Conservation (phyloP, 176 grass and related monocot species). For the Olyra latifolia region DNA sequence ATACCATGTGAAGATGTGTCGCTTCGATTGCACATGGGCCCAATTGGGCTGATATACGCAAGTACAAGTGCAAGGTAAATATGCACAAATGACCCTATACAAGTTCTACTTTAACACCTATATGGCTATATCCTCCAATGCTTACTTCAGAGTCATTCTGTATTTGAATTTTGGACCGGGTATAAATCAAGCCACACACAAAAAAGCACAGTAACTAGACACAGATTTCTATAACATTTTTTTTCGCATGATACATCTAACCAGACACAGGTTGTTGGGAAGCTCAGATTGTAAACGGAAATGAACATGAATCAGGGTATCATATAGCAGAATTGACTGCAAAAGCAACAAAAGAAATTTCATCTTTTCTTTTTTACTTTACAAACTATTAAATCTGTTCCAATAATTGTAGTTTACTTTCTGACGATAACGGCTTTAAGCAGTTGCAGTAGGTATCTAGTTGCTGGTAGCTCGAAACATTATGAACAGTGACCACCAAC, state of each 20-base stretch:
- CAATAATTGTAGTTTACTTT: conserved; percentile 10
- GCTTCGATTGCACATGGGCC: too few relatives aligned
- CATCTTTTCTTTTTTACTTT: background rate
- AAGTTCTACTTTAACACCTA: too few relatives aligned
- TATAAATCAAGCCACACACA: background rate
- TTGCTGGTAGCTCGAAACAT: conserved; percentile 8
- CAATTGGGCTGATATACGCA: too few relatives aligned
- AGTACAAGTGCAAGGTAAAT: too few relatives aligned
- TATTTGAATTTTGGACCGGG: background rate
- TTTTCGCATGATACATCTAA: background rate
- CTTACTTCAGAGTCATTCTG: background rate
- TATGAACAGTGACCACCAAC: background rate
- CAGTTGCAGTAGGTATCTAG: background rate
- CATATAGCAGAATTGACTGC: background rate
- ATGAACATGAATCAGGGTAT: background rate
- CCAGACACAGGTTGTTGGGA: background rate
- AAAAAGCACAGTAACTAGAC: background rate
- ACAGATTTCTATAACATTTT: background rate
- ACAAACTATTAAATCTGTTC: background rate
- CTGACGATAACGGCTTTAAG: background rate
- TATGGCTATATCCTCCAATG: background rate
- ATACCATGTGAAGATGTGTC: too few relatives aligned
- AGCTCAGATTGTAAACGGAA: background rate
- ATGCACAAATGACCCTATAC: too few relatives aligned
- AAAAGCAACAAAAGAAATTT: background rate